Conservation (phyloP, 1,139 yeast genomes). For the Kodamaea arcana region DNA sequence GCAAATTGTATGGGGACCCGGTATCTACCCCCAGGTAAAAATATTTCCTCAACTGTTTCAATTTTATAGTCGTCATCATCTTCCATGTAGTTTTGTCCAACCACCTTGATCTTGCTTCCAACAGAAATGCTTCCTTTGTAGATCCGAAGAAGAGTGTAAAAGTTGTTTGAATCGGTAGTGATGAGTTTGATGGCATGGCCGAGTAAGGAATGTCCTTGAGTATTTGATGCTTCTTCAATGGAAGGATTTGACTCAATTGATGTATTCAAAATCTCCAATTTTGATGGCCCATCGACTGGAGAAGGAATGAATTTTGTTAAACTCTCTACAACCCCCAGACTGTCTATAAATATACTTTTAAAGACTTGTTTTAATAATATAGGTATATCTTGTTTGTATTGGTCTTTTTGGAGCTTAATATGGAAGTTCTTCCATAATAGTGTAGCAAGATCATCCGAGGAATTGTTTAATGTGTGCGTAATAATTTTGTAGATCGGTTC, state of each 20-base stretch:
- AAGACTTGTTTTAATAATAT: constrained; percentile 56
- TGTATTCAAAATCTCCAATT: constrained; percentile 11
- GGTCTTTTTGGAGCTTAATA: constrained; percentile 35
- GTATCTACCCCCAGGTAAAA: constrained; percentile 71
- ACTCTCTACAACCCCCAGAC: constrained; percentile 53
- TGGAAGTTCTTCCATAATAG: constrained; percentile 47
- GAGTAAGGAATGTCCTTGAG: constrained; percentile 13
- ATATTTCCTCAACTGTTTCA: constrained; percentile 45
- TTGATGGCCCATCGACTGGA: constrained; percentile 30
- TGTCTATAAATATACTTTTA: constrained; percentile 48
- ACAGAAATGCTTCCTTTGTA: constrained; percentile 53
- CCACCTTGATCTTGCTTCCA: constrained; percentile 48
- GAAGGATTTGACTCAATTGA: neutral
- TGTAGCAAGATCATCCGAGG: constrained; percentile 32
- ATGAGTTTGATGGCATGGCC: constrained; percentile 63
- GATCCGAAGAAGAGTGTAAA: constrained; percentile 58
- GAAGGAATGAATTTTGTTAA: constrained; percentile 33
- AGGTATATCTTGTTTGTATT: constrained; percentile 51
- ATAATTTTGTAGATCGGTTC: constrained; percentile 79
- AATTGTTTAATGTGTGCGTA: constrained; percentile 56
- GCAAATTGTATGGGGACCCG: constrained; percentile 52
- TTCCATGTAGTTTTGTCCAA: constrained; percentile 52
- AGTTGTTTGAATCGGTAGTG: constrained; percentile 41
- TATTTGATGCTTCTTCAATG: neutral
- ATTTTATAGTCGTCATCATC: constrained; percentile 54